Base-by-base conservation (phyloP, 805 yeast species). In the Kodamaea nitidulidarum region DNA sequence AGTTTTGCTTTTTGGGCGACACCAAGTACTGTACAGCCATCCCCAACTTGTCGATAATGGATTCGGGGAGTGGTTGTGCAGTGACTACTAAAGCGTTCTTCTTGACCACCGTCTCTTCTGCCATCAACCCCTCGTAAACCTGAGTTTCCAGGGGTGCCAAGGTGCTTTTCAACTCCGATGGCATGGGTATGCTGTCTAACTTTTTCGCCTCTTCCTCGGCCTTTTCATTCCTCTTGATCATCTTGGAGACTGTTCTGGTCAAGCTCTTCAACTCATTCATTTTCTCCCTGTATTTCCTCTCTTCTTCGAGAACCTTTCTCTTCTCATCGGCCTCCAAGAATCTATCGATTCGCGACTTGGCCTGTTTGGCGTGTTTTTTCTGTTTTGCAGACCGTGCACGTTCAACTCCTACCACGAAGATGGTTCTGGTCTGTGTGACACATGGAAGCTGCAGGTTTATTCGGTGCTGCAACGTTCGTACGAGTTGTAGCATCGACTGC, bases 11-110 rank as follows among this genome's bases (percentile, higher is more conserved):
- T 15, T 63, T 58, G 35, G 60, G 53, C 15, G 64, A 56, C 0
- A 68, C 62, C 25, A 76, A 60, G 44, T 56, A 63, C 36, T 62
- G 65, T 3, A 67, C 48, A 0, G 75, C 56, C 10, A 67, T 60
- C 0, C 71, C 73, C 7, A 76, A 47, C 24, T 60, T 58, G 3
- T 59, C 61, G 9, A 54, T 38, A 8, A 76, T 56, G 0, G 58
- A 36, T 1, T 41, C 36, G 0, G 81, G 80, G 3, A 76, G 40
- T 2, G 52, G 49, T 4, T 52, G 46, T 2, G 47, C 40, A 1
- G 56, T 52, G 1, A 50, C 48, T 1, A 47, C 34, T 4, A 55
- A 42, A 3, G 56, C 40, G 6, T 42, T 22, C 15, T 24, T 36
- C 15, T 29, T 32, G 21, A 51, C 44, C 10, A 58, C 56, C 2